Base-by-base conservation (phyloP, 225 moss, liverwort and hornwort genomes). In the Physcomitrium patens region DNA sequence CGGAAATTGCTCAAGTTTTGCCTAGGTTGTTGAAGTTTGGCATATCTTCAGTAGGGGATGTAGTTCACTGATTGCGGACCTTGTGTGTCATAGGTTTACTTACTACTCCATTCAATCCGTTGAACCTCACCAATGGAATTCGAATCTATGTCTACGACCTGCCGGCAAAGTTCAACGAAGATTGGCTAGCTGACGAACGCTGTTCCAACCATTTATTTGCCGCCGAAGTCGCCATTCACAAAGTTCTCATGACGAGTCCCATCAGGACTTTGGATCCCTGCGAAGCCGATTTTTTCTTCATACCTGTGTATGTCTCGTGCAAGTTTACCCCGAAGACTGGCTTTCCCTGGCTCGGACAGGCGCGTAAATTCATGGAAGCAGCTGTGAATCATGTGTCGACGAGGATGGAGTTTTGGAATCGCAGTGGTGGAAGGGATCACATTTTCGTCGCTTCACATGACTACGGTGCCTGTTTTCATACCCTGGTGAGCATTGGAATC, bases 281-380 rank as follows among this genome's bases (percentile, higher is more conserved):
- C 5, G 76, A 80, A 64, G 97, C 97, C 17, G 97, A 94, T 71
- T 97, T 90, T 59, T 94, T 94, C 72, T 94, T 91, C 84, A 79
- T 97, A 50, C 96, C 96, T 74, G 89, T 97, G 19, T 97, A 97
- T 73, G 91, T 97, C 13, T 91, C 96, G 10, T 97, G 96, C 76
- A 86, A 93, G 52, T 97, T 97, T 67, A 94, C 87, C 48, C 84
- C 83, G 67, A 93, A 84, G 77, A 92, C 91, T 26, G 94, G 94
- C 19, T 97, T 97, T 79, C 96, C 96, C 24, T 88, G 88, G 64
- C 74, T 97, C 48, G 74, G 84, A 20, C 88, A 89, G 57, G 96
- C 96, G 14, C 57, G 84, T 11, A 80, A 76, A 28, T 80, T 86
- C 50, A 72, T 97, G 17, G 91, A 83, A 61, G 88, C 88, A 60